Conservation (phyloP, 176 grass and related monocot species). For the Hsuehochloa calcarea region DNA sequence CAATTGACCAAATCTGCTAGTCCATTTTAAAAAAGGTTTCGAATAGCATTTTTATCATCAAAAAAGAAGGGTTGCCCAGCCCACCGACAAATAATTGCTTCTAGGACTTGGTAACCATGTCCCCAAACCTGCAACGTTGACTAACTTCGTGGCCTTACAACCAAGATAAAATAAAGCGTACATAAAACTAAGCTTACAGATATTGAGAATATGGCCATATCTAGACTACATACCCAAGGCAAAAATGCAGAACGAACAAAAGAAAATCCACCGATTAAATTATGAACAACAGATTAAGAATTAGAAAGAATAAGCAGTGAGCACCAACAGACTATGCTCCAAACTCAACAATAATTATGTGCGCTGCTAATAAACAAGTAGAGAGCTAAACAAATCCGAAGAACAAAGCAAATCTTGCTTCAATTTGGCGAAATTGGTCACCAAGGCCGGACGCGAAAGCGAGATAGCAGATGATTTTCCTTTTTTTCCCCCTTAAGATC, state of each 20-base stretch:
- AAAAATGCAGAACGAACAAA: not conserved
- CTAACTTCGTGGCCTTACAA: conserved; percentile 6
- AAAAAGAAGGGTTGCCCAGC: not conserved
- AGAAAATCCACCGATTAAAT: not conserved
- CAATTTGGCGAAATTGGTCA: not conserved
- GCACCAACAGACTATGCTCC: not conserved
- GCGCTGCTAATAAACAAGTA: not conserved
- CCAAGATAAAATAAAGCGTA: not conserved
- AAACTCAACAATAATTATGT: not conserved
- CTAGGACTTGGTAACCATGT: not conserved
- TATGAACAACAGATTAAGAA: not conserved
- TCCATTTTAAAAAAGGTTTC: conserved; percentile 10
- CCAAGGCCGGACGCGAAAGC: not conserved
- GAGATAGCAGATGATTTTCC: not conserved
- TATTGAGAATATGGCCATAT: not conserved
- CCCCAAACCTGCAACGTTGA: conserved; percentile 11
- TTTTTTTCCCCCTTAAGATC: not conserved
- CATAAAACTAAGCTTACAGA: not conserved
- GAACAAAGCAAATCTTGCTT: not conserved
- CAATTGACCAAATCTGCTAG: not conserved
- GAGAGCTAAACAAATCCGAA: not conserved
- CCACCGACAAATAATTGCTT: not conserved
- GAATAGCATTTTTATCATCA: not conserved
- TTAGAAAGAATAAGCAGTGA: not conserved
- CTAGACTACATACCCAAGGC: not conserved